phyloP scores from a whole-genome alignment of 164 flowering plant genomes.

The Magnolia sinica region DNA sequence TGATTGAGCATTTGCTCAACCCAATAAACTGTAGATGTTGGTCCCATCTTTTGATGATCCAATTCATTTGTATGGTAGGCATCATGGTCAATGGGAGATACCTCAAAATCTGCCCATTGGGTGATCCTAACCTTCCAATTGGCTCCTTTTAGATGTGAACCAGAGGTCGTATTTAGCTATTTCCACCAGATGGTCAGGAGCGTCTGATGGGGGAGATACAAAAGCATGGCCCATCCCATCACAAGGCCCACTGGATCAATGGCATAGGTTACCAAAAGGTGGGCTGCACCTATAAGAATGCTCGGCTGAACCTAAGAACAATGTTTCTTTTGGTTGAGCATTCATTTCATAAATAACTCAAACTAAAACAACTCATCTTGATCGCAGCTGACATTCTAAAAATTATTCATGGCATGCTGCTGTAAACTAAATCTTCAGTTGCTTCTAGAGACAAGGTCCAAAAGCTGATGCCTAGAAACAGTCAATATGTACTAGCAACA shows the following conservation, averaged over 20 bases:
- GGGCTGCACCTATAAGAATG: background rate
- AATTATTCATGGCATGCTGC: background rate
- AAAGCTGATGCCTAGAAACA: background rate
- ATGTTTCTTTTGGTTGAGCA: background rate
- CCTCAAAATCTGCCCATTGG: background rate
- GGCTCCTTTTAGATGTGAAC: background rate
- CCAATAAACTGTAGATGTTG: background rate
- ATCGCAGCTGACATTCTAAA: too few relatives aligned
- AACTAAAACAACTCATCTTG: too few relatives aligned
- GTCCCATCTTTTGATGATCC: background rate
- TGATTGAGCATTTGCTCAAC: background rate
- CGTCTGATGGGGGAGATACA: background rate
- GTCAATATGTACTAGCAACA: background rate
- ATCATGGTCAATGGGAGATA: background rate
- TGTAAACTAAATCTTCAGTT: background rate
- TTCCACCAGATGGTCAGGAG: background rate
- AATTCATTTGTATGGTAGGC: background rate
- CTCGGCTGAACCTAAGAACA: background rate
- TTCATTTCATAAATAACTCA: too few relatives aligned
- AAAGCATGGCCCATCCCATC: background rate
- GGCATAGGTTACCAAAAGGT: background rate
- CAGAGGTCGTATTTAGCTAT: background rate
- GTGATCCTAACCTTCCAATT: background rate
- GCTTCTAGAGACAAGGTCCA: background rate
- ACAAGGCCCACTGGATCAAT: background rate